Evolutionary conservation across 1,139 yeast genomes (phyloP).

Genomic region (Yamadazyma aaseri): DNA sequence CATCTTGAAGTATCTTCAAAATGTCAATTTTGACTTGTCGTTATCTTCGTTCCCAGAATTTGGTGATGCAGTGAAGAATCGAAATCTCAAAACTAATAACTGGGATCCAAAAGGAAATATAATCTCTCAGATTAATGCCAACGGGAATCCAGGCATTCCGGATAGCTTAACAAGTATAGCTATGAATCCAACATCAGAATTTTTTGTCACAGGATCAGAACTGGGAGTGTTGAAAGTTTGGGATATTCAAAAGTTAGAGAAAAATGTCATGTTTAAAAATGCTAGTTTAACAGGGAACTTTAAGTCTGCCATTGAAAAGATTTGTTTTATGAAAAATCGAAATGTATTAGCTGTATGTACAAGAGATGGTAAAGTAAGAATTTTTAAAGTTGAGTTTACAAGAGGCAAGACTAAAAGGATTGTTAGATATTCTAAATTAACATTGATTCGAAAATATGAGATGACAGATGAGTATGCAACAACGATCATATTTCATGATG

Average conservation of each 20-base stretch:
- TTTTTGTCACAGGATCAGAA: conserved; percentile 76
- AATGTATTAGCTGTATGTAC: conserved; percentile 70
- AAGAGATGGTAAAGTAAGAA: conserved; percentile 57
- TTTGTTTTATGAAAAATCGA: conserved; percentile 57
- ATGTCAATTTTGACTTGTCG: conserved; percentile 54
- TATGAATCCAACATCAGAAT: conserved; percentile 60
- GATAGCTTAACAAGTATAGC: conserved; percentile 54
- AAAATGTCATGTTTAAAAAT: conserved; percentile 56
- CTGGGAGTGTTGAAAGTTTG: conserved; percentile 72
- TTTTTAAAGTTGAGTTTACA: conserved; percentile 56
- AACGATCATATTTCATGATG: conserved; percentile 36
- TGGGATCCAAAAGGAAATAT: conserved; percentile 46
- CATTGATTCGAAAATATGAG: conserved; percentile 43
- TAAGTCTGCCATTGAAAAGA: conserved; percentile 44
- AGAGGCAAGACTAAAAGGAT: conserved; percentile 35
- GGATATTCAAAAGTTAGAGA: conserved; percentile 69
- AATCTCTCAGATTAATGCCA: conserved; percentile 49
- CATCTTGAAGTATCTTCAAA: conserved; percentile 55
- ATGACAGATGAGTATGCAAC: conserved; percentile 42
- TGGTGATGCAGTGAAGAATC: conserved; percentile 35
- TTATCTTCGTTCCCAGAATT: conserved; percentile 68
- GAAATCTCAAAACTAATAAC: conserved; percentile 8
- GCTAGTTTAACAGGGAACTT: conserved; percentile 52
- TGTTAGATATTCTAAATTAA: conserved; percentile 33
- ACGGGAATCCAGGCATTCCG: conserved; percentile 18